Conservation (phyloP, 1,139 yeast species). For the Pichia cactophila region DNA sequence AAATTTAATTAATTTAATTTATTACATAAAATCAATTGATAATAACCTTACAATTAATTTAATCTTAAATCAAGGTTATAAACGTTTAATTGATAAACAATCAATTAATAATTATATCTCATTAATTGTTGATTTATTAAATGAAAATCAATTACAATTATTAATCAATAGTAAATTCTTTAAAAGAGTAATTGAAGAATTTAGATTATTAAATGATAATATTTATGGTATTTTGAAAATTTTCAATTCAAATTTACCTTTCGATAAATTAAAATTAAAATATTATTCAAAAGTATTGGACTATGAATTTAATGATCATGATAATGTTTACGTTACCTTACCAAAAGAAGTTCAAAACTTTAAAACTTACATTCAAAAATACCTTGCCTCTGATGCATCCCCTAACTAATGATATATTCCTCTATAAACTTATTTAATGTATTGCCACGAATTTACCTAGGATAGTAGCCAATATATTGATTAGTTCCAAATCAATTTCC, state of each 20-base stretch:
- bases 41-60: conserved; percentile 17
- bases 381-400: neutral
- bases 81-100: conserved; percentile 12
- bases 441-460: neutral
- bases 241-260: conserved; percentile 7
- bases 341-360: conserved; percentile 25
- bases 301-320: conserved; percentile 27
- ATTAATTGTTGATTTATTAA: conserved; percentile 21
- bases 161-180: conserved; percentile 21
- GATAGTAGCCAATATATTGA: too few species aligned
- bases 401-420: neutral
- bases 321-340: conserved; percentile 27
- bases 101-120: conserved; percentile 26
- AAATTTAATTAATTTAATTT: conserved; percentile 18
- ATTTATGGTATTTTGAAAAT: conserved; percentile 28
- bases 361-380: conserved; percentile 12
- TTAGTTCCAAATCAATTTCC: too few species aligned
- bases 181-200: conserved; percentile 25
- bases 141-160: conserved; percentile 11
- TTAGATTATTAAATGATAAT: conserved; percentile 26
- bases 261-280: conserved; percentile 17
- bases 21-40: conserved; percentile 16
- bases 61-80: conserved; percentile 25
- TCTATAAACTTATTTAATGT: neutral
- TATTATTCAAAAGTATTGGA: conserved; percentile 24